A percentile compares a stretch with the other conserved stretches of the same genome.
phyloP scores from a whole-genome alignment of 2,329 filamentous ascomycete species.

The Aureobasidium mangrovei region DNA sequence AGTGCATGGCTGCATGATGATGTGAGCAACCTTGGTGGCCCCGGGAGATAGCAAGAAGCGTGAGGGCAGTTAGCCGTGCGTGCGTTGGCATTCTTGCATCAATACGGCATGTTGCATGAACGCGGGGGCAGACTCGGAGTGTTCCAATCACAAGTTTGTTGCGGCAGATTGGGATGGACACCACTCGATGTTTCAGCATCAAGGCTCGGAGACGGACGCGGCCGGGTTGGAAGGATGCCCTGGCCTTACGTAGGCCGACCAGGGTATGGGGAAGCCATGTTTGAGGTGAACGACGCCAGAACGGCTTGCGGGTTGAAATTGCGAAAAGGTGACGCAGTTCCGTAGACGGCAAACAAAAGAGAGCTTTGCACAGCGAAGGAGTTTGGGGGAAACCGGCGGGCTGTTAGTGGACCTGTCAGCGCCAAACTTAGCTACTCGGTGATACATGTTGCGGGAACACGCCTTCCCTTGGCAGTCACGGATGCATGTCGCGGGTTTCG shows the following conservation, averaged over 20 bases:
- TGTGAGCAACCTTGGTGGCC: not conserved
- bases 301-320: not conserved
- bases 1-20: not conserved
- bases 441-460: not conserved
- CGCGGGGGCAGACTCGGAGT: not conserved
- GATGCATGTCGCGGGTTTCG: not conserved
- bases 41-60: not conserved
- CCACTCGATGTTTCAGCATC: constrained; percentile 1
- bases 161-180: constrained; percentile 10
- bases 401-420: constrained; percentile 9
- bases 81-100: not conserved
- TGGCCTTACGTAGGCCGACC: constrained; percentile 1
- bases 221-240: not conserved
- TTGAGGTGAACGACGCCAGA: not conserved
- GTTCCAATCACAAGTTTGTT: not conserved
- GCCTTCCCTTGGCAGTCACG: not conserved
- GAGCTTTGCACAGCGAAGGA: too few species aligned
- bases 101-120: not conserved
- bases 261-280: not conserved
- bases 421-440: not conserved
- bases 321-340: not conserved
- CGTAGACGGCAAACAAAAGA: too few species aligned
- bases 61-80: not conserved
- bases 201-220: constrained; percentile 5
- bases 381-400: not conserved